Evolutionary conservation across 2,329 filamentous ascomycete genomes (phyloP), one percentile per base, ranked within the genome.

Genomic region (Apiospora marii): DNA sequence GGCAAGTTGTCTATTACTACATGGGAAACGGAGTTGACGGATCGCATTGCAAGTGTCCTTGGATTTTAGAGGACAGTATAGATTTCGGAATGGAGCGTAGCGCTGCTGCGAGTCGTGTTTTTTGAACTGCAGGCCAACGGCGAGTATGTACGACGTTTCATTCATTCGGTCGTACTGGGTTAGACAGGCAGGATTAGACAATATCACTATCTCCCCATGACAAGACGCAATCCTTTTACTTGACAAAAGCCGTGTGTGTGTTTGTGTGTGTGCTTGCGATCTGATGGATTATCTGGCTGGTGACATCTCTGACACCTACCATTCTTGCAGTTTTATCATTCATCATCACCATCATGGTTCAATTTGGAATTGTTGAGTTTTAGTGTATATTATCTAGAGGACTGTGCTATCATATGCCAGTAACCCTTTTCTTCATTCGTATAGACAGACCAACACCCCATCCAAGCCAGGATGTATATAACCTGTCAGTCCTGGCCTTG

Each of bases 1-100:
- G 34, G 34, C 58, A 41, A 41, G 41, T 64, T 41, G 58, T 64
- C 58, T 41, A 41, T n/a, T 24, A 41, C 19, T 24, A 41, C 19
- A 64, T 64, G 58, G 58, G 34, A 41, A 64, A 13, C 16, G 58
- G 58, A 64, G 58, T 64, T 64, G 34, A n/a, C 58, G 58, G 58
- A 2, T 41, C 13, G 58, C 58, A 64, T 64, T 64, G 34, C 27
- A 34, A 16, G 34, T 64, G 58, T 41, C 22, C n/a, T 64, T 64
- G 58, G 58, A 41, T 41, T 64, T 30, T 64, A 64, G 5, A 64
- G 58, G 58, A 41, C 30, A 5, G 58, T 24, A 41, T 64, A 64
- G 22, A 64, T 64, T 14, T 64, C 30, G 58, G 34, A n/a, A n/a
- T 34, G 58, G 12, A 14, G 34, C 34, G 19, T 64, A n/a, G 30